Conservation (phyloP, 805 yeast genomes). For the Lipomyces starkeyi region DNA sequence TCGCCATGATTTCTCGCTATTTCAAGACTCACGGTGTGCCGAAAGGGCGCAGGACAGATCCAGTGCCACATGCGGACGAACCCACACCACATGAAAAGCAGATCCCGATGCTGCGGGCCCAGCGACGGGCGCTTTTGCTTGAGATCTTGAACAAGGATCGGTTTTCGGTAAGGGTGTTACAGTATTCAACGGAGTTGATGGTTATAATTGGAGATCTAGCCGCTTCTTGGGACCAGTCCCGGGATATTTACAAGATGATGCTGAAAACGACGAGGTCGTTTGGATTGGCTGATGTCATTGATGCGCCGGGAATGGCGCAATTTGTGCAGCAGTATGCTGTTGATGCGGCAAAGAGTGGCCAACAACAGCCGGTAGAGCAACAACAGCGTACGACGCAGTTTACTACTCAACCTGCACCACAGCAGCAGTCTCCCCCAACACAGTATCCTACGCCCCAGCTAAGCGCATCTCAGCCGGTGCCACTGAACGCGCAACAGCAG, state of each 20-base stretch:
- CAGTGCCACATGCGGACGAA: neutral
- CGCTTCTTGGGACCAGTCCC: constrained; percentile 18
- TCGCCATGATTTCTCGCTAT: constrained; percentile 14
- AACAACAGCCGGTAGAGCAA: constrained; percentile 14
- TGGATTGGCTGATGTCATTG: constrained; percentile 26
- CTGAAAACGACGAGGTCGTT: constrained; percentile 18
- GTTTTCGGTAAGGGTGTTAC: constrained; percentile 14
- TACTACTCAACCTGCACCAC: neutral
- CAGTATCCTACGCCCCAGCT: constrained; percentile 10
- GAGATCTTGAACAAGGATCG: constrained; percentile 14
- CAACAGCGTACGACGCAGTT: constrained; percentile 21
- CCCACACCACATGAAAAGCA: neutral
- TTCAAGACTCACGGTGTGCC: neutral
- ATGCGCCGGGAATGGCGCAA: constrained; percentile 24
- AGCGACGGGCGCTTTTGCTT: constrained; percentile 13
- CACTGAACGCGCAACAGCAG: constrained; percentile 4
- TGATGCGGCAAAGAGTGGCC: constrained; percentile 29
- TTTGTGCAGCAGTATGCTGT: constrained; percentile 17
- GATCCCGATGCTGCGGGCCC: neutral
- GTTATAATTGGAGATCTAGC: constrained; percentile 21
- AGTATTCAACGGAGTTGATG: constrained; percentile 12
- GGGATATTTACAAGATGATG: constrained; percentile 24
- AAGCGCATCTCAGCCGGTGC: constrained; percentile 9
- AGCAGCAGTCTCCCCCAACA: neutral
- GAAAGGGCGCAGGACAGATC: neutral